Conservation (phyloP, 2,329 filamentous ascomycete species). For the Geosmithia putterillii region DNA sequence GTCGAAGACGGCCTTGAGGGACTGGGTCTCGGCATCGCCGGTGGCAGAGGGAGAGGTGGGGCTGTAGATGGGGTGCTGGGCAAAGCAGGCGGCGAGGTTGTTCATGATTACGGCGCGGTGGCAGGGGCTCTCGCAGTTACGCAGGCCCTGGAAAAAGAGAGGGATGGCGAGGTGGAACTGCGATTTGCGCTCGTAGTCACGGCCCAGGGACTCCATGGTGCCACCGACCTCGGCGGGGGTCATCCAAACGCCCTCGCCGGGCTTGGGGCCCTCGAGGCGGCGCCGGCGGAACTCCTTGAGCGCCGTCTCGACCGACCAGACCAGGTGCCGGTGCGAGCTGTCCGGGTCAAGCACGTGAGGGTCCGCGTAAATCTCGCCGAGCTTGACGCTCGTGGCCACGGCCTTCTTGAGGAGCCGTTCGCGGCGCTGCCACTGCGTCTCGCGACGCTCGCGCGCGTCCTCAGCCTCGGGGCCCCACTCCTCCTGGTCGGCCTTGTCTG, state of each 20-base stretch:
- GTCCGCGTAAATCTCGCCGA: slow-evolving; percentile 71
- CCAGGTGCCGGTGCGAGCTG: slow-evolving; percentile 58
- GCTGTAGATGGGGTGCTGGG: slow-evolving; percentile 45
- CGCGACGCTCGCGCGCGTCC: slow-evolving; percentile 12
- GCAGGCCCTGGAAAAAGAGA: slow-evolving; percentile 74
- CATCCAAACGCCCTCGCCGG: slow-evolving; percentile 59
- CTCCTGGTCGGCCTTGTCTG: slow-evolving; percentile 1
- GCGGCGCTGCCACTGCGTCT: slow-evolving; percentile 44
- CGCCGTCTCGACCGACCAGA: slow-evolving; percentile 72
- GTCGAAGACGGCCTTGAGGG: slow-evolving; percentile 13
- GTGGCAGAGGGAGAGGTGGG: slow-evolving; percentile 4
- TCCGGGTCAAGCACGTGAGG: slow-evolving; percentile 64
- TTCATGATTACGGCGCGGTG: slow-evolving; percentile 81
- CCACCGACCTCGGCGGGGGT: slow-evolving; percentile 60
- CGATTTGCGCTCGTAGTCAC: slow-evolving; percentile 61
- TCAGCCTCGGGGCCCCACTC: slow-evolving; percentile 7
- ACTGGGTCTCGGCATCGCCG: slow-evolving; percentile 10
- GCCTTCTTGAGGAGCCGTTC: slow-evolving; percentile 61
- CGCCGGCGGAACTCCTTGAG: slow-evolving; percentile 63
- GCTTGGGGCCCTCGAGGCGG: slow-evolving; percentile 52
- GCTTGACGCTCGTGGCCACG: slow-evolving; percentile 67
- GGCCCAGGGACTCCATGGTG: slow-evolving; percentile 61
- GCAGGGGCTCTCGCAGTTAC: slow-evolving; percentile 53
- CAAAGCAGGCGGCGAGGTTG: slow-evolving; percentile 63
- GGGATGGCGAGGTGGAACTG: slow-evolving; percentile 75